Evolutionary conservation across 768 basidiomycete genomes (phyloP), one percentile per base, ranked within the genome.

Genomic region (Macrolepiota dolichaula): DNA sequence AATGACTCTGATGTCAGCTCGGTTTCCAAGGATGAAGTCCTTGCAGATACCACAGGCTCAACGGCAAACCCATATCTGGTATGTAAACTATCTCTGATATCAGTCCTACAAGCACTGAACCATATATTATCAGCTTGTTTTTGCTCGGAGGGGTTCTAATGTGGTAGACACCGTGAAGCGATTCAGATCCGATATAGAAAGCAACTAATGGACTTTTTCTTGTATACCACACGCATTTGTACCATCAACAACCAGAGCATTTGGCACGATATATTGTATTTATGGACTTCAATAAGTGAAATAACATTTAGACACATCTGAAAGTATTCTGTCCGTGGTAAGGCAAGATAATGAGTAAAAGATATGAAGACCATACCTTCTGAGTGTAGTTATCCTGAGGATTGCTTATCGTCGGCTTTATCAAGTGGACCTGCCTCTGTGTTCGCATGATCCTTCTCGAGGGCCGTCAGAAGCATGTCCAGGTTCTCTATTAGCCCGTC

Each of bases 11-110:
- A 85, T 61, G 93, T 98, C 9, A 81, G 85, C 3, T 80, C 85
- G 27, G 91, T 94, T 0, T 73, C 81, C 9, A 90, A 91, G 68
- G 85, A 85, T 7, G 95, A 97, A 68, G 90, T 98, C 1, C 78
- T 97, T 55, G 87, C 86, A 29, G 92, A 97, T 76, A 91, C 94
- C 37, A 93, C 92, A n/a, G 92, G 91, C 22, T 88, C 85, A 17
- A 93, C 86, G 37, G 92, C 91, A n/a, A 94, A 94, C 68, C 92
- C 92, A 27, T 94, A 94, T 75, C 77, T 94, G 74, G 92, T 92
- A 64, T 63, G 89, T 74, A 46, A 25, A 50, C 35, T 52, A 29
- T 12, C 35, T 15, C 25, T 24, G 10, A 13, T 40, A 19, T 53
- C 17, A 2, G 17, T 36, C 47, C 38, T 6, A 44, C 64, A 49